Evolutionary conservation across 2,329 filamentous ascomycete species (phyloP).

Genomic region (Shiraia sp.): DNA sequence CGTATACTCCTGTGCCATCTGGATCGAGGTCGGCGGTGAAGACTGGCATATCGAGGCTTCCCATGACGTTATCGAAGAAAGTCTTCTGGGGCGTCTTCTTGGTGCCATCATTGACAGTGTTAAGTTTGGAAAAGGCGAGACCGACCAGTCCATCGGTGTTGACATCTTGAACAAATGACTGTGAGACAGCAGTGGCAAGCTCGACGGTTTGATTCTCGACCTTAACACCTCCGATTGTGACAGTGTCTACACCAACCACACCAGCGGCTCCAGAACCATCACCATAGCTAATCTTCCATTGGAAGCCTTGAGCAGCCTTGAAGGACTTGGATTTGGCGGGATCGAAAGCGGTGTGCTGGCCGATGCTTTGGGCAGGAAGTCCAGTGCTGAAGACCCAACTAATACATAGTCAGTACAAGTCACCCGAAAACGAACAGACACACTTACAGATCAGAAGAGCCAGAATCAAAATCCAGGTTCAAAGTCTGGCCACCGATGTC

Average conservation of each 20-base stretch:
- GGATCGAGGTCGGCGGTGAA: slow-evolving; percentile 72
- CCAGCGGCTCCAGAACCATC: slow-evolving; percentile 67
- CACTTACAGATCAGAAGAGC: slow-evolving; percentile 69
- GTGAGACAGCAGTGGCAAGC: slow-evolving; percentile 63
- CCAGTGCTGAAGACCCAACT: slow-evolving; percentile 72
- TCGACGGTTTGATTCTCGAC: slow-evolving; percentile 68
- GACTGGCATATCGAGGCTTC: slow-evolving; percentile 64
- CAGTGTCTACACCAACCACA: slow-evolving; percentile 68
- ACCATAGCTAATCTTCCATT: slow-evolving; percentile 70
- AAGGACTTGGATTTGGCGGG: slow-evolving; percentile 58
- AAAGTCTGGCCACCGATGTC: slow-evolving; percentile 70
- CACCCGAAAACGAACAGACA: neutral
- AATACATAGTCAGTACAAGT: slow-evolving; percentile 13
- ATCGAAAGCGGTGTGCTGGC: slow-evolving; percentile 61
- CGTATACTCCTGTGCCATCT: slow-evolving; percentile 65
- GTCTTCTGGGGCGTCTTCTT: slow-evolving; percentile 67
- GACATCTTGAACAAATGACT: slow-evolving; percentile 62
- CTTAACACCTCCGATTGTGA: slow-evolving; percentile 67
- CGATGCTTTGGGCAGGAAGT: slow-evolving; percentile 51
- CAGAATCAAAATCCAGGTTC: slow-evolving; percentile 75
- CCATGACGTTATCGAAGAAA: slow-evolving; percentile 72
- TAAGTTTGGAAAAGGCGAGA: slow-evolving; percentile 67
- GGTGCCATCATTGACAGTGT: slow-evolving; percentile 57
- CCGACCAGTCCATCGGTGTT: slow-evolving; percentile 71
- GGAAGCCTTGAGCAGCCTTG: slow-evolving; percentile 52